Evolutionary conservation across 1,139 yeast genomes (phyloP), one percentile per base, ranked within the genome.

Genomic region (Taiozyma onychis): DNA sequence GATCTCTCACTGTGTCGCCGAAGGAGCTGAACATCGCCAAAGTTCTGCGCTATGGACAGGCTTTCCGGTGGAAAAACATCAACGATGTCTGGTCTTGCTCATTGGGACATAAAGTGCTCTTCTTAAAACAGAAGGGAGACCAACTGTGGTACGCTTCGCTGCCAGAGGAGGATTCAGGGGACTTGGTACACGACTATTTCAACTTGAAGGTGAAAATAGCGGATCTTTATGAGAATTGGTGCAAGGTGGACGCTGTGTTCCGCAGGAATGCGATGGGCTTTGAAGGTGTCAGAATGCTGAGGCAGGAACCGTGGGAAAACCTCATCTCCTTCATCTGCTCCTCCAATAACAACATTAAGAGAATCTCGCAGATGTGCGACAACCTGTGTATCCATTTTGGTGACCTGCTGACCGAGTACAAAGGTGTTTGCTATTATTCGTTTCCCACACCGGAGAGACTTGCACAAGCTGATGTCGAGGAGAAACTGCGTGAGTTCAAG

Each of bases 251-350:
- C 64, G 54, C 72, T 26, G 68, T 76, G 46, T 78, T 80, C 66
- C 60, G 66, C 51, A 66, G 61, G 41, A 60, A 66, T 18, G 51
- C 60, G 8, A 62, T 66, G 3, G 67, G 68, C 27, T 80, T 82
- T 51, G 72, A 73, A 4, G 99, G 99, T 0, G 83, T 91, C 28
- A 71, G 98, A 41, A 88, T 90, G 52, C 75, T 91, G 32, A 75
- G 91, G 47, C 98, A 93, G 66, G 97, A 91, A 57, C 99, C 99
- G 0, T 93, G 98, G 98, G 99, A 95, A 62, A 89, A 95, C 43
- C 72, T 89, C 45, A 70, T 93, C 22, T 86, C 95, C 3, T 93
- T 93, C 59, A 95, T 93, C 24, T 93, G 99, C 67, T 88, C 97
- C 4, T 85, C 96, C n/a, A 93, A 93, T 66, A 93, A 93, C 68